Conservation (phyloP, 192 early-diverging fungal species). For the Rhizophagus clarus region DNA sequence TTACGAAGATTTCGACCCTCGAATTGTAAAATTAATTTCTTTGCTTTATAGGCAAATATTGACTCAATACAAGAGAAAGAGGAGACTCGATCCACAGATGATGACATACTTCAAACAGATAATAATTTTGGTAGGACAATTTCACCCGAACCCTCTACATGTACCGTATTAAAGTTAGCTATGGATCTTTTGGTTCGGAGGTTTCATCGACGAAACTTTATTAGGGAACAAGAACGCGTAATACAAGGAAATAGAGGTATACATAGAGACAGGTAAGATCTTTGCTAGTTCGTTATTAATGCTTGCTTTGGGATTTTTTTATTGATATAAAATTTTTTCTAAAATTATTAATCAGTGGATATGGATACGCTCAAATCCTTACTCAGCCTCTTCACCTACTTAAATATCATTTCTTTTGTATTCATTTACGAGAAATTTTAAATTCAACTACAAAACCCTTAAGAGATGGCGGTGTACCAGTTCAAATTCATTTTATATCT, state of each 20-base stretch:
- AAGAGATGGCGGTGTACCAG: slow-evolving; percentile 19
- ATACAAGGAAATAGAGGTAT: background rate
- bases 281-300: no score
- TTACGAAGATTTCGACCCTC: background rate
- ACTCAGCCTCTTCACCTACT: slow-evolving; percentile 23
- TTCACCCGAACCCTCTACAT: slow-evolving; percentile 24
- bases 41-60: slow-evolving; percentile 3
- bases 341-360: background rate
- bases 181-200: slow-evolving; percentile 28
- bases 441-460: background rate
- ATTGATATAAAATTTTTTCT: background rate
- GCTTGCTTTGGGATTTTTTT: background rate
- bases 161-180: slow-evolving; percentile 23
- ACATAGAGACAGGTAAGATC: background rate
- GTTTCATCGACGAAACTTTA: slow-evolving; percentile 15
- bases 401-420: slow-evolving; percentile 33
- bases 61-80: slow-evolving; percentile 1
- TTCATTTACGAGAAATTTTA: slow-evolving; percentile 17
- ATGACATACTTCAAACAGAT: background rate
- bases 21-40: no score
- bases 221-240: slow-evolving; percentile 14
- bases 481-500: slow-evolving; percentile 30
- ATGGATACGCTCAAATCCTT: slow-evolving; percentile 12
- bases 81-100: background rate
- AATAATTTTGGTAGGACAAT: slow-evolving; percentile 3